Evolutionary conservation across 2,329 filamentous ascomycete species (phyloP), one percentile per base, ranked within the genome.

Genomic region (Penicillium olsonii): DNA sequence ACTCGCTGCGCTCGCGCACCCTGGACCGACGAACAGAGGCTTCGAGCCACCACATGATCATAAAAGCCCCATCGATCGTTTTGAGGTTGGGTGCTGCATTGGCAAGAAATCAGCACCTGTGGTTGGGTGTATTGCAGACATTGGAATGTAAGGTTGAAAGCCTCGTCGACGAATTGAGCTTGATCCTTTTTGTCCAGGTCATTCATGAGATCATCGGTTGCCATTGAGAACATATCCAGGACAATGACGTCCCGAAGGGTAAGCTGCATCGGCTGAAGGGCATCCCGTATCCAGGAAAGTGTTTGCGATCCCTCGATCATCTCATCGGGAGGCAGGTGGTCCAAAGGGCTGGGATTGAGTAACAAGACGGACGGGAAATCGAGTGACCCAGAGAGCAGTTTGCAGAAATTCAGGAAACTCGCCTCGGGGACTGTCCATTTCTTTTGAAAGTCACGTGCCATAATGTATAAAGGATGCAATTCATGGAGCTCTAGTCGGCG

Each of bases 351-450:
- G 22, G 40, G 40, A 27, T 42, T 42, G 24, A 42, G 40, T 20
- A 42, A 31, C 29, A 42, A 27, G 18, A 42, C 31, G 17, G 31
- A 22, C 40, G 22, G 40, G 27, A 42, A 42, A 27, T 42, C 20
- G 15, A 31, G 18, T 8, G 5, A 29, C 29, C 40, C 40, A 29
- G 22, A 42, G 29, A 42, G 24, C 40, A 42, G 31, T 42, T 15
- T 31, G 27, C 19, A 19, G 22, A 18, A 42, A 31, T 46, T 46
- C 38, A 22, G 38, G 38, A 40, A 40, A 24, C 38, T 40, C 24
- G 38, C 19, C 19, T 40, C 38, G 8, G 38, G 27, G 15, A 40
- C 27, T 14, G n/a, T 26, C 22, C 27, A 40, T 40, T 40, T 40
- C 27, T n/a, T 40, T 26, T 40, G 38, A 20, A 40, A 40, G 15